Evolutionary conservation across 306 rosid genomes (phyloP), one percentile per base, ranked within the genome.

Genomic region (Oxytropis ochrocephala): DNA sequence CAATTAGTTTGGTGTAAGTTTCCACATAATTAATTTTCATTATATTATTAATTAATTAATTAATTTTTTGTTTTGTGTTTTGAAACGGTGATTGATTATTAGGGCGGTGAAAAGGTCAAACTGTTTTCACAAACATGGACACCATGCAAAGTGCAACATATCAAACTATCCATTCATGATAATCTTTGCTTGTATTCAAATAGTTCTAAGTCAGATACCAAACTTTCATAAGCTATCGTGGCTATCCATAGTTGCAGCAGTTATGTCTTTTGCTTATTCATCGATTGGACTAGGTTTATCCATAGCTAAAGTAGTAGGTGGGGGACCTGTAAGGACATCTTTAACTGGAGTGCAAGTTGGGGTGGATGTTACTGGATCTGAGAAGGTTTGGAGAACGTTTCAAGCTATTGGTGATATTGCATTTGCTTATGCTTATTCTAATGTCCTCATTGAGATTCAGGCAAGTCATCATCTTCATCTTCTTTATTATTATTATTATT

Each of bases 401-500:
- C 97, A 87, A 81, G 96, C 99, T 49, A 84, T 91, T 35, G 99
- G 99, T 50, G 96, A 95, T 78, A 89, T 95, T 73, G 99, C 97
- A 2, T 95, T 95, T 5, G 99, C 99, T 63, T 95, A 95, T 59
- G 92, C 97, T 19, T 95, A 79, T 70, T 87, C 99, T 6, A 95
- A 87, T n/a, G 99, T 95, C 2, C 99, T 95, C 41, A 81, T 91
- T 7, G 99, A 95, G 81, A 95, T 95, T 13, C 99, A 95, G 97
- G 99, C 80, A 78, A 81, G 61, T 70, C 4, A n/a, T n/a, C n/a
- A n/a, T n/a, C n/a, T n/a, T n/a, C n/a, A n/a, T n/a, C n/a, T n/a
- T n/a, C n/a, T n/a, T n/a, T n/a, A 17, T 18, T 72, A 0, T 38
- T 12, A 4, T 47, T 10, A 1, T 50, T 12, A 2, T 12, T 44